These are phyloP conservation scores for Hortaea sp. DNA, from an alignment of 2,329 filamentous ascomycete genomes.

Conservation along the genomic window DNA sequence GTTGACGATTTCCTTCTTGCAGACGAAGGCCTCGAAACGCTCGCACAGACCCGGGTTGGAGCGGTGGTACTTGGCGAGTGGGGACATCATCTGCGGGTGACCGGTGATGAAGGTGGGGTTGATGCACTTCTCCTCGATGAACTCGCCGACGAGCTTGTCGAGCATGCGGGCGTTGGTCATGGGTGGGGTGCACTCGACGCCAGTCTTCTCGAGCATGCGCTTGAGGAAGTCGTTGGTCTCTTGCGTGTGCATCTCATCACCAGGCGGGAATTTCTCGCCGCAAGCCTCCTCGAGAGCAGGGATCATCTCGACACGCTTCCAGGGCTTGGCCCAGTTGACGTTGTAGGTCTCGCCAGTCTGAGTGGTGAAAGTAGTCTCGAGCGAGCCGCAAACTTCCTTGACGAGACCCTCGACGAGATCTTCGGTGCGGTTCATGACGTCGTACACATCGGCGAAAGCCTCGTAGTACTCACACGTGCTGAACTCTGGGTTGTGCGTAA, in stretches of 20 bases:
- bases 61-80: conserved; percentile 91
- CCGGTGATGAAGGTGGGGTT: conserved; percentile 87
- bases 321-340: conserved; percentile 93
- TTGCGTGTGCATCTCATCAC: conserved; percentile 77
- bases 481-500: conserved; percentile 97
- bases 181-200: conserved; percentile 80
- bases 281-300: conserved; percentile 78
- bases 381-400: conserved; percentile 68
- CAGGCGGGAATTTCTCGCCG: conserved; percentile 87
- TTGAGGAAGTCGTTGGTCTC: conserved; percentile 86
- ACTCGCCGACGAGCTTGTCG: conserved; percentile 82
- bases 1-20: conserved; percentile 94
- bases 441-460: conserved; percentile 76
- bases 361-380: conserved; percentile 58
- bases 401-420: conserved; percentile 85
- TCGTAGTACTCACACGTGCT: conserved; percentile 96
- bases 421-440: conserved; percentile 84
- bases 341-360: conserved; percentile 77
- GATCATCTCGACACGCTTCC: conserved; percentile 94
- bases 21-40: conserved; percentile 94
- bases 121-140: conserved; percentile 86
- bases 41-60: conserved; percentile 75
- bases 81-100: conserved; percentile 80
- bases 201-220: conserved; percentile 74
- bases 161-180: conserved; percentile 93